phyloP scores from a whole-genome alignment of 345 rosid species.

The Gossypium stocksii region DNA sequence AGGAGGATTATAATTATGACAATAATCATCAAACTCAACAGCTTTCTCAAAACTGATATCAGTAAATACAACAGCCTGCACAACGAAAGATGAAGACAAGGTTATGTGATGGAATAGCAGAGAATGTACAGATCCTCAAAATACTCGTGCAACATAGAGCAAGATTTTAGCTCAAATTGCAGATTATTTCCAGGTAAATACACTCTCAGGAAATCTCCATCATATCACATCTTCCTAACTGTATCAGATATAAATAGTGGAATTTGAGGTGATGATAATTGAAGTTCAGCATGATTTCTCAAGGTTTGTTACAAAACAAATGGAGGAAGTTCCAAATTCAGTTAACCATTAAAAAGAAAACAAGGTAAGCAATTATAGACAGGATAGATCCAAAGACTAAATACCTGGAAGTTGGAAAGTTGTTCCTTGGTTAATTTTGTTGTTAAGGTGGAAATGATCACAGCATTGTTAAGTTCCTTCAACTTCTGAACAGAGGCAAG shows the following conservation, averaged over 20 bases:
- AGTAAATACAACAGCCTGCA: conserved; percentile 90
- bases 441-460: conserved; percentile 62
- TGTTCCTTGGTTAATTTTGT: conserved; percentile 62
- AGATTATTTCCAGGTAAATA: neutral
- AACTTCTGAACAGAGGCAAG: conserved; percentile 89
- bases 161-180: neutral
- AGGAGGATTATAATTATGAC: conserved; percentile 81
- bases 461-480: conserved; percentile 95
- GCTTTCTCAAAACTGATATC: conserved; percentile 75
- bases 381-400: neutral
- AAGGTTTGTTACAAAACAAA: neutral
- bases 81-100: neutral
- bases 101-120: neutral
- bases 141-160: neutral
- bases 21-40: conserved; percentile 72
- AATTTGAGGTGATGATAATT: neutral
- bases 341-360: neutral
- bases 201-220: neutral
- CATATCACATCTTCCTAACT: neutral
- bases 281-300: neutral
- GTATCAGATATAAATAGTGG: neutral
- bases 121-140: neutral
- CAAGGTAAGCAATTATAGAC: neutral
- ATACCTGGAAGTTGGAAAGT: conserved; percentile 84
- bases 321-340: neutral